Evolutionary conservation across 768 basidiomycete genomes (phyloP), one percentile per base, ranked within the genome.

Genomic region (Tylopilus felleus): DNA sequence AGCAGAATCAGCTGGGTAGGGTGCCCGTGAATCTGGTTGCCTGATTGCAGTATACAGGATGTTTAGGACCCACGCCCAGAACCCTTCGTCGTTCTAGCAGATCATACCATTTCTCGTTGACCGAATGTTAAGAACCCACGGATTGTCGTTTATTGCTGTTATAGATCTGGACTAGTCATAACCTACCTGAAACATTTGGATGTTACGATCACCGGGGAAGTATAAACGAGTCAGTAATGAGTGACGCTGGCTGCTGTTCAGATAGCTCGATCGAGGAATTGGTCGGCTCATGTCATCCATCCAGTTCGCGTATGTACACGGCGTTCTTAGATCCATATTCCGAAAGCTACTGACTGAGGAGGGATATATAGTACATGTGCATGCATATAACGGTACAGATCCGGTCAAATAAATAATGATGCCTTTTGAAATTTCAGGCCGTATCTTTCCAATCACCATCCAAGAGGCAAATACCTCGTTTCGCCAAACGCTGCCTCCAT

Each of bases 401-500:
- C 35, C 52, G 17, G 23, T 33, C 8, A 7, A 44, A 38, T 39
- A 56, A 12, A 56, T 49, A 39, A 22, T 12, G 33, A 29, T 35
- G 53, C 33, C 50, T 51, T 35, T n/a, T n/a, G n/a, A n/a, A n/a
- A 29, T 33, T 51, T 59, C 46, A 66, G 14, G 53, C 57, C 52
- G 71, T 71, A 55, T 79, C 77, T 55, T 76, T 83, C 88, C 90
- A 91, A 53, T 88, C 83, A 16, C 79, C 76, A 62, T 93, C 90
- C 49, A 92, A 72, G 27, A 93, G 70, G 21, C 77, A 75, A 44
- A 93, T 78, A 1, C 80, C 75, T 61, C 79, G 74, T 51, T 82
- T 74, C 12, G 72, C 73, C 29, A 93, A 73, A 49, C 85, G 78
- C 44, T 80, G 76, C 55, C 77, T 77, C 90, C 90, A 93, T 52